Evolutionary conservation across 768 basidiomycete species (phyloP).

Genomic region (Tricholoma sp.): DNA sequence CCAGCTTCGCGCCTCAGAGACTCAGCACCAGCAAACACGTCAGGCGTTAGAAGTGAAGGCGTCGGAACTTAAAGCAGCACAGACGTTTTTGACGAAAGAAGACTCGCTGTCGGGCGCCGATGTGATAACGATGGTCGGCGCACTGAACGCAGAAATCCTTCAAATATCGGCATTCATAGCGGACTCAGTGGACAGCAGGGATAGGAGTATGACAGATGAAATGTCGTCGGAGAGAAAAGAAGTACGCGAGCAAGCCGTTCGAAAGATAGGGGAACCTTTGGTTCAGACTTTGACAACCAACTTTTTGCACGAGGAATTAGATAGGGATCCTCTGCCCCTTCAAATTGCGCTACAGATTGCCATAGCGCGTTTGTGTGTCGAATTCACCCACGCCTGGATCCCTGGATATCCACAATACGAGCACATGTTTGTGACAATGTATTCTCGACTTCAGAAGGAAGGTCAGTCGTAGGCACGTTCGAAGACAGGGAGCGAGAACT

Average conservation of each 20-base stretch:
- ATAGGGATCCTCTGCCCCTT: constrained; percentile 12
- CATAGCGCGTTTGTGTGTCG: constrained; percentile 25
- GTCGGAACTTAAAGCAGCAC: constrained; percentile 44
- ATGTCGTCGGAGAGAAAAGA: constrained; percentile 19
- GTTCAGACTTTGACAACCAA: constrained; percentile 12
- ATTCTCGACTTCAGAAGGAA: constrained; percentile 35
- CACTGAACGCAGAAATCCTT: constrained; percentile 45
- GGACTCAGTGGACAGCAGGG: constrained; percentile 31
- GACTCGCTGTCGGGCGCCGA: constrained; percentile 45
- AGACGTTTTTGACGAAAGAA: constrained; percentile 41
- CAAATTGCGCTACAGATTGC: constrained; percentile 32
- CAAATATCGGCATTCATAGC: constrained; percentile 48
- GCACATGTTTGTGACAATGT: constrained; percentile 25
- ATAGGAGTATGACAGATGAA: constrained; percentile 1
- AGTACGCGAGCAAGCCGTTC: constrained; percentile 23
- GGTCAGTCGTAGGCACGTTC: constrained; percentile 25
- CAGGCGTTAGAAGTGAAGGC: constrained; percentile 36
- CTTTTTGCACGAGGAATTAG: not conserved
- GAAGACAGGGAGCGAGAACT: not conserved
- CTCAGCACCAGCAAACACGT: constrained; percentile 12
- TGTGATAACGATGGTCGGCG: constrained; percentile 39
- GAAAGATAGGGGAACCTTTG: constrained; percentile 36
- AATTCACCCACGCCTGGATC: constrained; percentile 31
- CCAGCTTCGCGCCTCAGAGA: constrained; percentile 3
- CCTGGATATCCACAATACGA: constrained; percentile 23